Evolutionary conservation across 768 basidiomycete genomes (phyloP), one percentile per base, ranked within the genome.

Genomic region (Sutorius australiensis): DNA sequence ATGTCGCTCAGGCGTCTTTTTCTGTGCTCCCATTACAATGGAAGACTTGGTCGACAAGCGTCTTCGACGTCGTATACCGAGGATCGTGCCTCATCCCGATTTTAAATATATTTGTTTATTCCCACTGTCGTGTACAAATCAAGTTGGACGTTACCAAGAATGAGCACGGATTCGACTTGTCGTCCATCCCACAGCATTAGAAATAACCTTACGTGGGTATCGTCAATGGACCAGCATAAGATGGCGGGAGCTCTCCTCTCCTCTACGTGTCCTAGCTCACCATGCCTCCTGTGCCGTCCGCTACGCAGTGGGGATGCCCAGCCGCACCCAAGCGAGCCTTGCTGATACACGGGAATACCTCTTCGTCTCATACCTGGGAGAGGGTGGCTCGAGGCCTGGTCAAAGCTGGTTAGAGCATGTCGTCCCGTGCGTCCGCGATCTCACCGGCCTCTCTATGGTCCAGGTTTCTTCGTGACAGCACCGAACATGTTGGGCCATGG

Each of bases 11-110:
- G 57, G 91, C 90, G 6, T 82, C 84, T 94, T 92, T 92, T 87
- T 87, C 0, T 92, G 92, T 28, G 87, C 81, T 46, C 78, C 87
- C 37, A 87, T 94, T 69, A 24, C 24, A 24, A 87, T 92, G 50
- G 87, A 90, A 72, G 85, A 75, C 61, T 87, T 87, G 71, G 82
- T 95, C 54, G 91, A 93, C 65, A 75, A 87, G 46, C 75, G 72
- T 40, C 62, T 86, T 50, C 86, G 62, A 70, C 17, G 10, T 24
- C 19, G 5, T 24, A 43, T 39, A 19, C 17, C 30, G 17, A 44
- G 43, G 1, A 17, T 33, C 33, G 34, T 51, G 13, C 24, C 24
- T 24, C 24, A 24, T 24, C 14, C 16, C 3, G 30, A 21, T 32
- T 31, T 24, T 16, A n/a, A n/a, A 24, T 11, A 14, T 24, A 46